Conservation (phyloP, 148 eudicot species). For the Chenopodium album region DNA sequence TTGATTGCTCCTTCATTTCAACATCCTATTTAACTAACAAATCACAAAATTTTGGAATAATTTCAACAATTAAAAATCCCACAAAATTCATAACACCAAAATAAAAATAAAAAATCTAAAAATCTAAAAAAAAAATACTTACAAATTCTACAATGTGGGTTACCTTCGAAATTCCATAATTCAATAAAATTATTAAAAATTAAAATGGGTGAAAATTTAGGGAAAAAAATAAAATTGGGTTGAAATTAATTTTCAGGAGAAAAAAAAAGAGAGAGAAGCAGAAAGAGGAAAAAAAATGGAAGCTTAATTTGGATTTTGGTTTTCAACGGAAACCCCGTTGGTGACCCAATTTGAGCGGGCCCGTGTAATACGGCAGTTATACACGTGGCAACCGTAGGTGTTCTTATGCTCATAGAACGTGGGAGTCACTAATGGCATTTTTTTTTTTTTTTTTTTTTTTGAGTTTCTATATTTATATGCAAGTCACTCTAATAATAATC, state of each 20-base stretch:
- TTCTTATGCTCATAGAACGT: constrained; percentile 13
- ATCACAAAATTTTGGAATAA: constrained; percentile 1
- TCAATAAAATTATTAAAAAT: background rate
- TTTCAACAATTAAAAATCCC: background rate
- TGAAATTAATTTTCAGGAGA: background rate
- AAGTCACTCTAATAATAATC: background rate
- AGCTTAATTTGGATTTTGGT: constrained; percentile 23
- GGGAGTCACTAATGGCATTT: constrained; percentile 18
- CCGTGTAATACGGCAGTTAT: constrained; percentile 33
- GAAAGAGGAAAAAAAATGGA: constrained; percentile 23
- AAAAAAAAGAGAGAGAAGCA: constrained; percentile 18
- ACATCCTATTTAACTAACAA: constrained; percentile 16
- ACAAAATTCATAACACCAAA: background rate
- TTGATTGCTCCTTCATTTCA: constrained; percentile 30
- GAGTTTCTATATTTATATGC: constrained; percentile 16
- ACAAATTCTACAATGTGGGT: constrained; percentile 19
- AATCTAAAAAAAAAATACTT: too few species aligned
- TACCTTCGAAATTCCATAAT: constrained; percentile 26
- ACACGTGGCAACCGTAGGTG: constrained; percentile 40
- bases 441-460: background rate
- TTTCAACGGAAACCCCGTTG: constrained; percentile 50
- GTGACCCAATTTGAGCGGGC: constrained; percentile 52
- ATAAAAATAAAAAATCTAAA: too few species aligned
- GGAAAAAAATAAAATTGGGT: background rate
- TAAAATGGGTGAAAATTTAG: background rate